Conservation (phyloP, 2,329 filamentous ascomycete species). For the Alternaria angustiovoidea region DNA sequence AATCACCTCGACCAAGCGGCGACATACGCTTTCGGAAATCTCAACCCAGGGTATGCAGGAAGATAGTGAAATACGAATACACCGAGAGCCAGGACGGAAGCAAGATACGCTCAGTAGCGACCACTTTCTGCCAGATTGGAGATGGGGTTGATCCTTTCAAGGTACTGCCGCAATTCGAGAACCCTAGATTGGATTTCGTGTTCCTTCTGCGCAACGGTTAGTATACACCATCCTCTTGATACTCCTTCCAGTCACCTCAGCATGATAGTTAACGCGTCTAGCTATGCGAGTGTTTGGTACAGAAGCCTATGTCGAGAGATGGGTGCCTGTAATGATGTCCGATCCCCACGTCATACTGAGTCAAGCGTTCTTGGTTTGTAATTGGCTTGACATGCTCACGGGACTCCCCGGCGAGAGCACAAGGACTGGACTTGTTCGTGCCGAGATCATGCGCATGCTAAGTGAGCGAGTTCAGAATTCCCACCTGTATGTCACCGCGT, state of each 20-base stretch:
- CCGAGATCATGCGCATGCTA: conserved; percentile 38
- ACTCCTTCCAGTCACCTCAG: not conserved
- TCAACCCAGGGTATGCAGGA: not conserved
- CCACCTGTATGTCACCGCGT: conserved; percentile 24
- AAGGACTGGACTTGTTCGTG: conserved; percentile 36
- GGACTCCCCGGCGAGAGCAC: conserved; percentile 34
- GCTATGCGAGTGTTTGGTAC: conserved; percentile 35
- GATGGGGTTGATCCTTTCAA: conserved; percentile 33
- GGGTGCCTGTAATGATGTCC: conserved; percentile 37
- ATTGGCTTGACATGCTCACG: conserved; percentile 41
- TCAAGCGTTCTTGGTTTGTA: conserved; percentile 31
- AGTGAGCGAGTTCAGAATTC: conserved; percentile 30
- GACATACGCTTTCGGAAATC: not conserved
- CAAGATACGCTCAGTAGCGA: conserved; percentile 23
- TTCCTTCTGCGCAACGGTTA: conserved; percentile 31
- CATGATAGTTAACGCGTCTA: conserved; percentile 6
- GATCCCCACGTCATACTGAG: conserved; percentile 40
- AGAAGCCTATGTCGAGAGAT: conserved; percentile 31
- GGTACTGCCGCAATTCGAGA: conserved; percentile 32
- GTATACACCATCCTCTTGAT: not conserved
- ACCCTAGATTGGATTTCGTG: conserved; percentile 23
- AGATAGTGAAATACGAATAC: not conserved
- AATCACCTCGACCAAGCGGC: not conserved
- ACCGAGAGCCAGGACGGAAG: conserved; percentile 16
- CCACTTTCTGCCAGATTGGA: conserved; percentile 19